Percentiles rank a stretch among this genome's conserved stretches.
phyloP scores from a whole-genome alignment of 257 asterid genomes.

The Asclepias syriaca region DNA sequence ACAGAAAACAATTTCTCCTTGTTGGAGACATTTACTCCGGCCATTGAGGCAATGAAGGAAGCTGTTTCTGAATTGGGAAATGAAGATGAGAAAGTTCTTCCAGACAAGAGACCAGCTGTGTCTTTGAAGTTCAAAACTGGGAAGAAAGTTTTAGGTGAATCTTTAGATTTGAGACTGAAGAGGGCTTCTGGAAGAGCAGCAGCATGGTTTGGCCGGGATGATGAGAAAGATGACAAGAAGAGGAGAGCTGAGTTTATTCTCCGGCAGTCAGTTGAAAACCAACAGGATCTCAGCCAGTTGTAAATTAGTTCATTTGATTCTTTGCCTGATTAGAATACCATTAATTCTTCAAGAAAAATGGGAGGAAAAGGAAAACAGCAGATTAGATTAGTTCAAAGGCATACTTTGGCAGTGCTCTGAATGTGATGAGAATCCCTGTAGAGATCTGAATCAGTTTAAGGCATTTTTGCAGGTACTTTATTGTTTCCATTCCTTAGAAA shows the following conservation, averaged over 20 bases:
- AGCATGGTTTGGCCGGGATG: slow-evolving; percentile 69
- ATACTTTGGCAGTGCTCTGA: slow-evolving; percentile 51
- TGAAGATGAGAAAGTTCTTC: slow-evolving; percentile 44
- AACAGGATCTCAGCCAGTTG: slow-evolving; percentile 81
- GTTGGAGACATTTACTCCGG: slow-evolving; percentile 88
- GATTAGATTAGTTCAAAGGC: slow-evolving; percentile 55
- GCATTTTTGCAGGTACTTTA: slow-evolving; percentile 53
- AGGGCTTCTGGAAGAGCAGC: slow-evolving; percentile 45
- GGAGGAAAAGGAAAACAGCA: slow-evolving; percentile 34
- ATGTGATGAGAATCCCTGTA: slow-evolving; percentile 49
- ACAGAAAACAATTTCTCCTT: slow-evolving; percentile 45
- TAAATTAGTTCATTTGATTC: slow-evolving; percentile 54
- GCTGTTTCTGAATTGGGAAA: slow-evolving; percentile 58
- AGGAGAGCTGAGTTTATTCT: slow-evolving; percentile 80
- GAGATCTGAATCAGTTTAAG: slow-evolving; percentile 38
- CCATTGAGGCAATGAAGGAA: slow-evolving; percentile 89
- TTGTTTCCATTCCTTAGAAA: slow-evolving; percentile 22
- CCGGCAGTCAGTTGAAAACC: slow-evolving; percentile 67
- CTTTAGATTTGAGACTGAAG: slow-evolving; percentile 76
- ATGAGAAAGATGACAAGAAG: slow-evolving; percentile 84
- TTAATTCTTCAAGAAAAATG: slow-evolving; percentile 24
- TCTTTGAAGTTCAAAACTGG: slow-evolving; percentile 66
- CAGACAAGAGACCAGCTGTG: slow-evolving; percentile 57
- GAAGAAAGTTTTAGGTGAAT: slow-evolving; percentile 68
- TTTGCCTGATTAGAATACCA: slow-evolving; percentile 28